These are phyloP conservation scores for Xylaria grammica DNA, from an alignment of 495 filamentous ascomycete species.

Conservation along the genomic window DNA sequence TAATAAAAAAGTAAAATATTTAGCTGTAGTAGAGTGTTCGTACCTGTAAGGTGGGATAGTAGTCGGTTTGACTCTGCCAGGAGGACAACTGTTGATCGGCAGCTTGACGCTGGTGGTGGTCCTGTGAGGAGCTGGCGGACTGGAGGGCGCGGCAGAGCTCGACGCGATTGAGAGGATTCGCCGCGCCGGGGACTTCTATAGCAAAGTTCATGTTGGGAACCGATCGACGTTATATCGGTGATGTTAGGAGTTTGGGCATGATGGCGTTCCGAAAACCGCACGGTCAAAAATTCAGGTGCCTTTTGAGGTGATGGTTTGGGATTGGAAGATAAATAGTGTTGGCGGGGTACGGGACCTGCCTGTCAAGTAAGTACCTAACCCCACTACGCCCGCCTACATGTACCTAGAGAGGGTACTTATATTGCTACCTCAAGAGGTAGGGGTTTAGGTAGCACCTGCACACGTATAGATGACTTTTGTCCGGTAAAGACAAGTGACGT, in stretches of 20 bases:
- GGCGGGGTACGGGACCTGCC: no score
- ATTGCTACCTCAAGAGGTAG: no score
- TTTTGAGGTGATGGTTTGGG: background rate
- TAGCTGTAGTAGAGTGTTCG: slow-evolving; percentile 35
- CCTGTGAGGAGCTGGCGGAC: slow-evolving; percentile 68
- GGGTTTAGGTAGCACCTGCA: no score
- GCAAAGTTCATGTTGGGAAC: slow-evolving; percentile 51
- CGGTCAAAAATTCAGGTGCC: no score
- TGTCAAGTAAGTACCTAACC: no score
- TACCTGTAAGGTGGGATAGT: slow-evolving; percentile 81
- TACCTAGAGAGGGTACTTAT: no score
- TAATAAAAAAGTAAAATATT: no score
- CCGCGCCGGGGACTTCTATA: slow-evolving; percentile 60
- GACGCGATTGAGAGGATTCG: slow-evolving; percentile 59
- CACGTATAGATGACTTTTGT: no score
- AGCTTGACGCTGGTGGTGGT: slow-evolving; percentile 75
- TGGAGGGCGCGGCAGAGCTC: slow-evolving; percentile 75
- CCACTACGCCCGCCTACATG: no score
- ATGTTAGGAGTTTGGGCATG: background rate
- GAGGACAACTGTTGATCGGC: slow-evolving; percentile 81
- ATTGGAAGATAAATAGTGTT: background rate
- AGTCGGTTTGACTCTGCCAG: slow-evolving; percentile 81
- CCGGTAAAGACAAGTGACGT: no score
- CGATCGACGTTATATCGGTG: background rate
- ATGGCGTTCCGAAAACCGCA: background rate